Percentiles rank a stretch among this genome's conserved stretches.
Conservation (phyloP, 139 green algal species). For the Astrephomene gubernaculifera region DNA sequence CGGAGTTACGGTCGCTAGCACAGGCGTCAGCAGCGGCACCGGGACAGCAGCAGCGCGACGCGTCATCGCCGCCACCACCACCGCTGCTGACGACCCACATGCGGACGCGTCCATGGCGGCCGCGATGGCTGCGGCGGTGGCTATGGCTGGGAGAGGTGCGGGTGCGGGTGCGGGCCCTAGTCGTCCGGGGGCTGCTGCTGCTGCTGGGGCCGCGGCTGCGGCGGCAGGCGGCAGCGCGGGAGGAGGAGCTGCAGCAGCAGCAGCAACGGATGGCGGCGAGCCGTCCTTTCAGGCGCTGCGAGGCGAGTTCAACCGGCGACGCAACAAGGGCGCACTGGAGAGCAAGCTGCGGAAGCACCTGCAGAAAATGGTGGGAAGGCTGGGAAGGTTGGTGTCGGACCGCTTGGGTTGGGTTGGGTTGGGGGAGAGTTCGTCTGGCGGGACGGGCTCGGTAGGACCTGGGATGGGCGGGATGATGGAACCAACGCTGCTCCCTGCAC, state of each 20-base stretch:
- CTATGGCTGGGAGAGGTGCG: too few relatives aligned
- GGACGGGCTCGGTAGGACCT: too few relatives aligned
- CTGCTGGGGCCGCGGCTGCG: neutral
- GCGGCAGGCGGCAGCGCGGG: neutral
- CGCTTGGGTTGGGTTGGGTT: too few relatives aligned
- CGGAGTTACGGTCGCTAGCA: too few relatives aligned
- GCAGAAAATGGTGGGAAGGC: neutral
- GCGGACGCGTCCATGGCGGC: neutral
- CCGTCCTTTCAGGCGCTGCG: neutral
- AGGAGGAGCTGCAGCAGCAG: neutral
- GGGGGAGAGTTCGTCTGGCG: too few relatives aligned
- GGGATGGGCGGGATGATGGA: too few relatives aligned
- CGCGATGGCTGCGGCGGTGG: neutral
- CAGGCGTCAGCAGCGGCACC: too few relatives aligned
- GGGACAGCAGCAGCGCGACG: too few relatives aligned
- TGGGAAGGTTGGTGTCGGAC: neutral
- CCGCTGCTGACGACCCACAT: too few relatives aligned
- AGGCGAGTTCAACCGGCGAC: neutral
- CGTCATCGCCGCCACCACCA: too few relatives aligned
- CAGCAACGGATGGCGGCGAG: neutral
- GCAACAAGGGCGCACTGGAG: neutral
- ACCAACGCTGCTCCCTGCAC: too few relatives aligned
- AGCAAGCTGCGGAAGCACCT: slow-evolving; percentile 28
- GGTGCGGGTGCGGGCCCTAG: too few relatives aligned
- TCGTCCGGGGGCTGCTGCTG: neutral